Base-by-base conservation (phyloP, 202 grass and related monocot species). In the Thinopyrum obtusiflorum region DNA sequence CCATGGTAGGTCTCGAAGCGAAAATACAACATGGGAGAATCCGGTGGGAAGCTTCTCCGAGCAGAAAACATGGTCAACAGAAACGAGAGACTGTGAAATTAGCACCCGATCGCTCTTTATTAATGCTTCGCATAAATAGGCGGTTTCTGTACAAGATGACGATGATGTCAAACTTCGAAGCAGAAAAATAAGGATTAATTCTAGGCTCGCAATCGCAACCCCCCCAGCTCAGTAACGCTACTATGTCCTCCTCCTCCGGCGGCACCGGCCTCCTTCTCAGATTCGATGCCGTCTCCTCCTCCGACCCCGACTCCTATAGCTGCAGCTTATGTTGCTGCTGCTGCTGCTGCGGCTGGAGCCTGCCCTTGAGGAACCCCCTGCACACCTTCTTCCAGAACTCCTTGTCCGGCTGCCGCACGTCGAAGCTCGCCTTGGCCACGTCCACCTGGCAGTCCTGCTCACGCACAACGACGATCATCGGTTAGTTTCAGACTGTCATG, bases 371-470 rank as follows among this genome's bases (percentile, higher is more conserved):
- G 53, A 97, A 97, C 4, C 65, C 85, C 73, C 84, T 85, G 94
- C 94, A 97, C 65, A 97, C 69, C 83, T 83, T 89, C 85, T 90
- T 97, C 94, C 94, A 97, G 11, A 92, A 46, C 27, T 97, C 91
- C 60, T 73, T 80, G 87, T 97, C 91, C 13, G 94, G 94, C 42
- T 88, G 76, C 75, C 89, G 82, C 28, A 72, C 59, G 26, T 81
- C 86, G 70, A 92, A 81, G 91, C 91, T 93, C 49, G 87, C 85
- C 77, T 87, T 92, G 3, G 94, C 94, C 11, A 73, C 33, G 11
- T 93, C 89, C 80, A 88, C 91, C 71, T 97, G 91, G 46, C 83
- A 88, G 44, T 73, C 92, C 91, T 95, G 90, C 35, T 27, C 25
- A 73, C 24, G 2, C 18, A 3, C 12, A n/a, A 51, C 47, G n/a